Base-by-base conservation (phyloP, 2,329 filamentous ascomycete species). In the Tolypocladium nubicola region DNA sequence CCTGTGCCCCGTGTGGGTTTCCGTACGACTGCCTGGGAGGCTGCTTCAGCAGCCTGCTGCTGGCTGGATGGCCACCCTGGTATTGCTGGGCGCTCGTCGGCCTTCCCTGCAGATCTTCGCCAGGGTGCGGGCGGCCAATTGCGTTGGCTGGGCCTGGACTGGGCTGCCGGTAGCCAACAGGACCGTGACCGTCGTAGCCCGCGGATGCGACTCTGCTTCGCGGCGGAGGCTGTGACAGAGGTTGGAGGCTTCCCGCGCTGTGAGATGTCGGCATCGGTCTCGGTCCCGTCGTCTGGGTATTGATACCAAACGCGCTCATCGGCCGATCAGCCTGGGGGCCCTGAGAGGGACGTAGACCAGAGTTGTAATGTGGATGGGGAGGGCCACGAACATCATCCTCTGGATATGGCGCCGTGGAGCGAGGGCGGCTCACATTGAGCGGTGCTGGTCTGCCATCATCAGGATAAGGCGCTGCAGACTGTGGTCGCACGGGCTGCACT, bases 381-480 rank as follows among this genome's bases (percentile, higher is more conserved):
- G 67, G 56, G 53, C 61, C 62, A 35, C 62, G 65, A 55, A 74
- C 65, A 55, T 82, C 80, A 56, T 82, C 79, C 49, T 81, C 79
- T 4, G 79, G 80, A 59, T 83, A 83, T 0, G 80, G 79, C 0
- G 76, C 76, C 3, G 71, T 68, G 3, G 79, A 79, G 57, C 74
- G 75, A 4, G 79, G 72, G 40, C 79, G 73, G 54, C 64, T 67
- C 21, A 76, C 59, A 57, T 69, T 74, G 50, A 78, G 68, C n/a
- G 76, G 77, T 52, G 79, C 75, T 23, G 83, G 80, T 56, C 77
- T 75, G 62, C 88, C 85, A 61, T 89, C 86, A 54, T 85, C 79
- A 0, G 88, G 88, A 64, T 91, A 91, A 1, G 88, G 88, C 1
- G 84, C 84, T 26, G 80, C 76, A 11, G 85, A 80, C 57, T 76